Evolutionary conservation across 1,284 basidiomycete genomes (phyloP).

Genomic region (Trichosporon coremiiforme): DNA sequence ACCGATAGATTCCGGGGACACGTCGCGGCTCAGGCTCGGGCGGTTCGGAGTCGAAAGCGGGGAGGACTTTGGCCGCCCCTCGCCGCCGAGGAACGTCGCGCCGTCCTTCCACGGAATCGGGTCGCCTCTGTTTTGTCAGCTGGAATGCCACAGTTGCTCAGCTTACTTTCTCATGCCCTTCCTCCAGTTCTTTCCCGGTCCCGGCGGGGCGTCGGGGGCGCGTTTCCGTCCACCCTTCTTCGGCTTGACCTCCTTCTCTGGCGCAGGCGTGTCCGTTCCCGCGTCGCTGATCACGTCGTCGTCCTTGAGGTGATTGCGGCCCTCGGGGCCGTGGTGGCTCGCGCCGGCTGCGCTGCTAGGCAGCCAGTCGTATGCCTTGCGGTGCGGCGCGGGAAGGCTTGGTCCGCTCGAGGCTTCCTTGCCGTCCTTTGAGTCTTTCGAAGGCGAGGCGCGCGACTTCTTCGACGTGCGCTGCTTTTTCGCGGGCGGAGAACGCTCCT

Average conservation of each 20-base stretch:
- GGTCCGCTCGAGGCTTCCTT: conserved; percentile 10
- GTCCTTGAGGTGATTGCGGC: conserved; percentile 26
- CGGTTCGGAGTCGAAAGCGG: conserved; percentile 28
- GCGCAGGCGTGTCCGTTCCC: conserved; percentile 7
- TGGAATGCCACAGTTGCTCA: too few species aligned
- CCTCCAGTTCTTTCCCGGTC: conserved; percentile 48
- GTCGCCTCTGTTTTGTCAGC: conserved; percentile 34
- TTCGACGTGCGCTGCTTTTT: conserved; percentile 26
- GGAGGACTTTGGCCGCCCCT: conserved; percentile 1
- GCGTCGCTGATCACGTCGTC: conserved; percentile 23
- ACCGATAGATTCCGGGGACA: conserved; percentile 40
- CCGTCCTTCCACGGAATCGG: conserved; percentile 38
- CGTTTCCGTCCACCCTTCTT: conserved; percentile 28
- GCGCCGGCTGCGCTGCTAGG: conserved; percentile 44
- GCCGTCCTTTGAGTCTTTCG: neutral
- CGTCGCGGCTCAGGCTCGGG: conserved; percentile 35
- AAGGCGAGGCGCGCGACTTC: neutral
- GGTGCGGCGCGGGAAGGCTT: conserved; percentile 30
- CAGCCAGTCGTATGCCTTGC: conserved; percentile 53
- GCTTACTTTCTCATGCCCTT: conserved; percentile 53
- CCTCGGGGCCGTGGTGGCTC: conserved; percentile 46
- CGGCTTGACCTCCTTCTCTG: conserved; percentile 31
- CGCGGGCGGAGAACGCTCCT: conserved; percentile 25
- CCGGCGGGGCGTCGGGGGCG: conserved; percentile 28
- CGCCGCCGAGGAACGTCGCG: conserved; percentile 29